These are phyloP conservation scores for Primulina tabacum DNA, from an alignment of 257 asterid genomes.

Conservation along the genomic window DNA sequence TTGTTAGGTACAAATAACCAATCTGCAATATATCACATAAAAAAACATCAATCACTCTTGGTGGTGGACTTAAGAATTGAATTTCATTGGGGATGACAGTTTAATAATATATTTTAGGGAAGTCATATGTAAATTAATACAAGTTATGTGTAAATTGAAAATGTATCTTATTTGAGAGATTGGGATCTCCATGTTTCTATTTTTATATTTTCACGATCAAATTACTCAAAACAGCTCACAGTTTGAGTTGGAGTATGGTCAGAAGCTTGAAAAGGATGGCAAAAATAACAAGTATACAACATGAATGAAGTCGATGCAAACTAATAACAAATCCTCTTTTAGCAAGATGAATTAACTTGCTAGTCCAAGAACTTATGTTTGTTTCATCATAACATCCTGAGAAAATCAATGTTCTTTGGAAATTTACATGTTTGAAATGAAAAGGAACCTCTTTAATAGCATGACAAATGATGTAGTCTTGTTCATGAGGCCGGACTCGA, in stretches of 20 bases:
- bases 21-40: conserved; percentile 40
- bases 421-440: too few relatives aligned
- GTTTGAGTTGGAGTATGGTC: neutral
- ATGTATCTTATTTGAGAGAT: neutral
- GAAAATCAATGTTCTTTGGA: too few relatives aligned
- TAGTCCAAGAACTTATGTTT: too few relatives aligned
- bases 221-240: neutral
- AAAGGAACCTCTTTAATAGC: too few relatives aligned
- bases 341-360: too few relatives aligned
- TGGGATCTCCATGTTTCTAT: neutral
- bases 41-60: conserved; percentile 1
- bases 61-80: neutral
- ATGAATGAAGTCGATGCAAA: neutral
- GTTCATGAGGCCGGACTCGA: too few relatives aligned
- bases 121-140: too few relatives aligned
- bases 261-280: conserved; percentile 2
- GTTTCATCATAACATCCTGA: too few relatives aligned
- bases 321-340: too few relatives aligned
- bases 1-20: conserved; percentile 86
- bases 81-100: neutral
- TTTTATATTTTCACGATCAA: neutral
- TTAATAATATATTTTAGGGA: too few relatives aligned
- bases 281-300: neutral
- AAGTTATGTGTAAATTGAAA: neutral
- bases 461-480: too few relatives aligned